These are phyloP conservation scores for Ascochyta lentis DNA, from an alignment of 2,329 filamentous ascomycete species.

Conservation along the genomic window DNA sequence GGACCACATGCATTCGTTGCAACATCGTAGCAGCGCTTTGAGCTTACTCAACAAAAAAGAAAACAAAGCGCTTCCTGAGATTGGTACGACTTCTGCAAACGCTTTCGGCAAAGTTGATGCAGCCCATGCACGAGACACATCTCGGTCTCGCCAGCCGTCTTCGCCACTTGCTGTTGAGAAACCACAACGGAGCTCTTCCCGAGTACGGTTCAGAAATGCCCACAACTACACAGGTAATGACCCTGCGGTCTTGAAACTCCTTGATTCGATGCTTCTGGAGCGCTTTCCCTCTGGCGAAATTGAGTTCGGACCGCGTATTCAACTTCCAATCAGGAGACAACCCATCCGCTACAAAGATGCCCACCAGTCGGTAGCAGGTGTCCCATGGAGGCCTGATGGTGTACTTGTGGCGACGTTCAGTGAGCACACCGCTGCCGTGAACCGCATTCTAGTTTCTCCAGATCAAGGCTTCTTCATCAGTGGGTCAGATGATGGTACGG, in stretches of 20 bases:
- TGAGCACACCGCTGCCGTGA: slow-evolving; percentile 84
- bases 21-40: slow-evolving; percentile 63
- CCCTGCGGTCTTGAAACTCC: slow-evolving; percentile 65
- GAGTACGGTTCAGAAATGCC: slow-evolving; percentile 63
- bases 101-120: slow-evolving; percentile 69
- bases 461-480: slow-evolving; percentile 96
- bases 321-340: slow-evolving; percentile 64
- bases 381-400: slow-evolving; percentile 83
- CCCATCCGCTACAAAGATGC: slow-evolving; percentile 63
- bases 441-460: slow-evolving; percentile 79
- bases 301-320: slow-evolving; percentile 80
- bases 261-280: slow-evolving; percentile 83
- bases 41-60: slow-evolving; percentile 66
- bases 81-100: slow-evolving; percentile 67
- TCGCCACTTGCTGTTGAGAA: slow-evolving; percentile 43
- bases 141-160: slow-evolving; percentile 35
- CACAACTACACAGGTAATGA: slow-evolving; percentile 87
- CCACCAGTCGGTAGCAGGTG: slow-evolving; percentile 56
- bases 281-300: slow-evolving; percentile 66
- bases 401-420: slow-evolving; percentile 85
- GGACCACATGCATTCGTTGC: slow-evolving; percentile 48
- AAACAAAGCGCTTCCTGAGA: slow-evolving; percentile 69
- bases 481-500: slow-evolving; percentile 85
- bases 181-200: slow-evolving; percentile 40
- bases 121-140: slow-evolving; percentile 47